Evolutionary conservation across 2,329 filamentous ascomycete genomes (phyloP).

Genomic region (Talaromyces sp.): DNA sequence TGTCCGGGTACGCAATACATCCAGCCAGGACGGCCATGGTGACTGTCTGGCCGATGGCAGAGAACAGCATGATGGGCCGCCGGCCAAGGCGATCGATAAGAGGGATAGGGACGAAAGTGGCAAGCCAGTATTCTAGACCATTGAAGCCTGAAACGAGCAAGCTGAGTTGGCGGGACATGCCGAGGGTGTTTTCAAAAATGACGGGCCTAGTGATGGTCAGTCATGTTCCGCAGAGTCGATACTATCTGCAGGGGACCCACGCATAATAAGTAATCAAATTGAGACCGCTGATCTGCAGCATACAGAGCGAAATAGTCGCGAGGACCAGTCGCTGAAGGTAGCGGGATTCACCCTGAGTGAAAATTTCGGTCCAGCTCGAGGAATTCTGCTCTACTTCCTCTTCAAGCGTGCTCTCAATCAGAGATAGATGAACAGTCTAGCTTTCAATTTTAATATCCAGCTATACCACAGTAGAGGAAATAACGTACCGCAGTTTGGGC

Average conservation of each 20-base stretch:
- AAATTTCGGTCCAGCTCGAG: neutral
- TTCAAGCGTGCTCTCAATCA: neutral
- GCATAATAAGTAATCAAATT: slow-evolving; percentile 12
- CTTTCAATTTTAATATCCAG: neutral
- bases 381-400: neutral
- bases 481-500: neutral
- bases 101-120: slow-evolving; percentile 12
- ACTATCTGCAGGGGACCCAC: neutral
- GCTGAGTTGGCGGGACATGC: slow-evolving; percentile 7
- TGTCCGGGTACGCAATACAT: neutral
- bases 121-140: neutral
- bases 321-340: slow-evolving; percentile 1
- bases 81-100: slow-evolving; percentile 15
- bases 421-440: neutral
- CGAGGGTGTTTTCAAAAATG: slow-evolving; percentile 12
- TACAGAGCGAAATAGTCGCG: neutral
- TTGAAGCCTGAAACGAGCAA: slow-evolving; percentile 8
- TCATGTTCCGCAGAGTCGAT: neutral
- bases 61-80: slow-evolving; percentile 12
- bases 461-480: neutral
- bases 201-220: slow-evolving; percentile 5
- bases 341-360: slow-evolving; percentile 1
- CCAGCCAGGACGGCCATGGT: slow-evolving; percentile 15
- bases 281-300: slow-evolving; percentile 7
- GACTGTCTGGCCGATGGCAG: slow-evolving; percentile 12